Percentiles rank a stretch among this genome's conserved stretches.
Evolutionary conservation across 306 rosid genomes (phyloP).

Genomic region (Abrus pulchellus): DNA sequence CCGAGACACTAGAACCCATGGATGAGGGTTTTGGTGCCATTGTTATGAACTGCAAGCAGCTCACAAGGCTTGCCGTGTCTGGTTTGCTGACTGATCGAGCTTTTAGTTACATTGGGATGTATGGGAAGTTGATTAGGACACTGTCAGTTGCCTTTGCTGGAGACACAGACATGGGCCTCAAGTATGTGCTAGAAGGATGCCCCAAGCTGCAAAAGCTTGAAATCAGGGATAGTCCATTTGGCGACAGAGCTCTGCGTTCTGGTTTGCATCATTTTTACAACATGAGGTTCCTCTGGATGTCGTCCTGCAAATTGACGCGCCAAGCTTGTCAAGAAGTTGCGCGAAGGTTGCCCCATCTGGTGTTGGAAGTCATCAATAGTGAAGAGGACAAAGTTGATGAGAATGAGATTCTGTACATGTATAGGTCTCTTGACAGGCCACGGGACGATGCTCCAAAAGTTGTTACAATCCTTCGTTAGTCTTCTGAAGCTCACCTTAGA

Average conservation of each 20-base stretch:
- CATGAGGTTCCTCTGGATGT: constrained; percentile 98
- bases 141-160: constrained; percentile 93
- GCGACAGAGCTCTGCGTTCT: constrained; percentile 73
- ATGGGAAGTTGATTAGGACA: constrained; percentile 82
- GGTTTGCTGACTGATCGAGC: constrained; percentile 86
- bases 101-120: constrained; percentile 70
- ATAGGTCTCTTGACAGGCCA: constrained; percentile 60
- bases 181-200: constrained; percentile 79
- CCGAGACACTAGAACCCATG: constrained; percentile 73
- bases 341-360: constrained; percentile 66
- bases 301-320: constrained; percentile 68
- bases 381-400: constrained; percentile 36
- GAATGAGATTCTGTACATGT: constrained; percentile 49
- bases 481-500: constrained; percentile 25
- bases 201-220: constrained; percentile 83
- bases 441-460: constrained; percentile 69
- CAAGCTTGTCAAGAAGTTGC: constrained; percentile 77
- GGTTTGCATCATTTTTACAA: constrained; percentile 87
- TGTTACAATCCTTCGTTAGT: constrained; percentile 68
- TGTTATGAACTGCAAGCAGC: constrained; percentile 91
- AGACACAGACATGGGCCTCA: constrained; percentile 71
- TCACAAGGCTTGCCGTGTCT: constrained; percentile 83
- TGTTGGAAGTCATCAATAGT: constrained; percentile 68
- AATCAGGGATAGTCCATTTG: constrained; percentile 92
- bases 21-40: constrained; percentile 95